phyloP scores from a whole-genome alignment of 768 basidiomycete genomes.

The Russula vinacea region DNA sequence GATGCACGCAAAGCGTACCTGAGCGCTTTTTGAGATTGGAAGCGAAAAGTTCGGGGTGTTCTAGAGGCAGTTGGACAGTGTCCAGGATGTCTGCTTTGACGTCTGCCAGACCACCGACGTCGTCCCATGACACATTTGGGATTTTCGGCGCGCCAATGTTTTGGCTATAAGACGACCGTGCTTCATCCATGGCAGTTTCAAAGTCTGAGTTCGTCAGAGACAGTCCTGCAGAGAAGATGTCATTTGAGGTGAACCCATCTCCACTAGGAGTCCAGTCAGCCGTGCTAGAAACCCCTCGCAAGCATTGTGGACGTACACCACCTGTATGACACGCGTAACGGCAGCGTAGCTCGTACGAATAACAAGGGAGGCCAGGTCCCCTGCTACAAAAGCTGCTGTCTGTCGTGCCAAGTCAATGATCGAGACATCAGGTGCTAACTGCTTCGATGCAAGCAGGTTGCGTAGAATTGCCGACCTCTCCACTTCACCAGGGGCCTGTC shows the following conservation, averaged over 20 bases:
- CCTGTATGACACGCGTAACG: conserved; percentile 44
- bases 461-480: conserved; percentile 64
- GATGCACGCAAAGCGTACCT: conserved; percentile 56
- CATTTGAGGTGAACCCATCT: conserved; percentile 33
- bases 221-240: conserved; percentile 42
- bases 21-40: conserved; percentile 94
- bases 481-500: conserved; percentile 74
- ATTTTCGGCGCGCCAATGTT: conserved; percentile 97
- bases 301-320: neutral
- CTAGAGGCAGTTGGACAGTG: conserved; percentile 89
- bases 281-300: neutral
- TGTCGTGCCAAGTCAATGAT: conserved; percentile 70
- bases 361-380: conserved; percentile 73
- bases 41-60: conserved; percentile 85
- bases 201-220: conserved; percentile 62
- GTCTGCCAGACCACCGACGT: conserved; percentile 84
- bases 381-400: conserved; percentile 86
- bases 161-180: conserved; percentile 77
- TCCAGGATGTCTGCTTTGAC: conserved; percentile 94
- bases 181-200: conserved; percentile 64
- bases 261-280: conserved; percentile 4
- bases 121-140: conserved; percentile 94
- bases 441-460: conserved; percentile 41
- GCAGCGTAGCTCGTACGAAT: conserved; percentile 54
- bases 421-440: conserved; percentile 74